Evolutionary conservation across 1,284 basidiomycete genomes (phyloP).

Genomic region (Leccinum griseonigrum): DNA sequence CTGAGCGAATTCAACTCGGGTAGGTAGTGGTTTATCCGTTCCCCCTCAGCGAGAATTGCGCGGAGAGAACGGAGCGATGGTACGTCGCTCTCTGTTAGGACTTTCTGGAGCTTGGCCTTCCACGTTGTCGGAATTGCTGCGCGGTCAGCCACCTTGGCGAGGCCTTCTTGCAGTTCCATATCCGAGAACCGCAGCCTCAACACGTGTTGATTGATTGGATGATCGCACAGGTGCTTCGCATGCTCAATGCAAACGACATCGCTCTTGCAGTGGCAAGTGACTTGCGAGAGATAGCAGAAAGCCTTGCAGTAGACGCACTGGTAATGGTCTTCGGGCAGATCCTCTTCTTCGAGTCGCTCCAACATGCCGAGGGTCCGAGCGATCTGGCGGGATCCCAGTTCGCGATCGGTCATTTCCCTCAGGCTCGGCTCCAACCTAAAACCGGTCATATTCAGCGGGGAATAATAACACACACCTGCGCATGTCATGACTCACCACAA

Average conservation of each 20-base stretch:
- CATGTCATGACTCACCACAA: slow-evolving; percentile 67
- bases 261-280: slow-evolving; percentile 76
- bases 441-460: slow-evolving; percentile 20
- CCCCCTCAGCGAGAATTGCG: slow-evolving; percentile 81
- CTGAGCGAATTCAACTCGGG: slow-evolving; percentile 72
- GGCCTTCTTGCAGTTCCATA: slow-evolving; percentile 69
- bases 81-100: slow-evolving; percentile 64
- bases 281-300: slow-evolving; percentile 94
- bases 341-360: slow-evolving; percentile 76
- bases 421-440: slow-evolving; percentile 80
- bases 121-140: slow-evolving; percentile 76
- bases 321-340: slow-evolving; percentile 90
- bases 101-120: slow-evolving; percentile 67
- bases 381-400: slow-evolving; percentile 65
- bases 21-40: slow-evolving; percentile 76
- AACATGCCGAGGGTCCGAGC: slow-evolving; percentile 57
- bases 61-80: slow-evolving; percentile 77
- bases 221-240: slow-evolving; percentile 74
- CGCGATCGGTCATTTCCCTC: slow-evolving; percentile 87
- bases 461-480: slow-evolving; percentile 9
- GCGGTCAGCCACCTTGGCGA: slow-evolving; percentile 63
- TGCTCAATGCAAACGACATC: slow-evolving; percentile 89
- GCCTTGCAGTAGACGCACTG: slow-evolving; percentile 93
- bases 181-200: slow-evolving; percentile 85
- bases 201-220: slow-evolving; percentile 54